Base-by-base conservation (phyloP, 2,329 filamentous ascomycete genomes). In the Aspergillus fijiensis region DNA sequence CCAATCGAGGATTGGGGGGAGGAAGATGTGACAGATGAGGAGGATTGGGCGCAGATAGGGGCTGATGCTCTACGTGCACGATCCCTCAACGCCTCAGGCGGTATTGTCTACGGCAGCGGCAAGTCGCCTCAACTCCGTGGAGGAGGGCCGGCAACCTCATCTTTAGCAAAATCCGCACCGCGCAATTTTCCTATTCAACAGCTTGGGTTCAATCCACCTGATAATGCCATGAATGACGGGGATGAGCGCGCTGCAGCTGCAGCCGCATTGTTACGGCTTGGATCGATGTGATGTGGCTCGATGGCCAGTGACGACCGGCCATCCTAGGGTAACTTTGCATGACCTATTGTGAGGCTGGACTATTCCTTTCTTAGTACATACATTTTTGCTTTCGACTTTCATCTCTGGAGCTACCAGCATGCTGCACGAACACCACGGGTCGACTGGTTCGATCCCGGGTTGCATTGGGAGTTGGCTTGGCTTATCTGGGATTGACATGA, bases 31-130 rank as follows among this genome's bases (percentile, higher is more conserved):
- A 98, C 95, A 25, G 95, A 98, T 73, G 92, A 97, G 73, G 94
- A 98, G 77, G 93, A 98, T 77, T 97, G 94, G 93, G 91, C 90
- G 51, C 87, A 90, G 55, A 89, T 96, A 63, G 94, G 92, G 57
- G 91, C 93, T 31, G 92, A 90, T 57, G 91, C 91, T 65, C 84
- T 97, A 67, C 88, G 93, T 78, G 88, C 82, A 76, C 85, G 78
- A 79, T 87, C 76, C 71, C 79, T 79, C 68, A 81, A 74, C 76
- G 81, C 72, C 59, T 74, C 74, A 35, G 77, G 78, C 55, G 76
- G 76, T 57, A 73, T 78, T 60, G 65, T 77, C 50, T 69, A 73
- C 61, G 71, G 71, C 55, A 71, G 64, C 70, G 70, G 76, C 61
- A 65, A 67, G 14, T 64, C 62, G 25, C 57, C 57, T 48, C 69